Evolutionary conservation across 2,329 filamentous ascomycete genomes (phyloP), one percentile per base, ranked within the genome.

Genomic region (Arthroderma sp.): DNA sequence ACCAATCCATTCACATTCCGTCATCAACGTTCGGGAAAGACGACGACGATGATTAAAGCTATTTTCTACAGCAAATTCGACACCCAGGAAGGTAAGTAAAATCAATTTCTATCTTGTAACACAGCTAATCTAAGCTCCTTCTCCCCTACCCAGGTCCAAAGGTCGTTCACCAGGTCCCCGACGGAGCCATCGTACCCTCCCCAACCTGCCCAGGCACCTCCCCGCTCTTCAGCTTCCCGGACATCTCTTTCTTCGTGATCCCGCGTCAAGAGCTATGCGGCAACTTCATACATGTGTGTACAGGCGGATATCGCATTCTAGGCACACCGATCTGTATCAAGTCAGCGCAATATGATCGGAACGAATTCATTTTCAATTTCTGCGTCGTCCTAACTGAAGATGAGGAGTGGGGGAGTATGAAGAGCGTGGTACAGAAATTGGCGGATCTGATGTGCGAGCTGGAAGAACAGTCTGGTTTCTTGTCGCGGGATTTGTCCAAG

Each of bases 361-460:
- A 94, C 65, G 85, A 94, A 63, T 96, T 95, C 70, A 94, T 95
- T 59, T 98, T 96, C 76, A 96, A 96, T 64, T 94, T 96, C 59
- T 87, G 86, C 47, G 71, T 96, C 38, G 82, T 94, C 29, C 72
- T 94, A 41, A 76, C 83, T 42, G 75, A 79, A 46, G 69, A 74
- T 31, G 70, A 74, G 9, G 84, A 93, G 57, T 83, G 83, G 60
- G 76, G 77, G 40, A 82, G 81, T 31, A 94, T 86, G 61, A 85
- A 88, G 62, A 81, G 80, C 51, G 84, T 96, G 30, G 86, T 94
- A 44, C 73, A 83, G 52, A 85, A 94, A 55, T 72, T 96, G 42
- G 91, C 89, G 1, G 75, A 81, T 49, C 78, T 91, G 29, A 86
- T 96, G 69, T 79, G 83, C 50, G 85, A 85, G 55, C 76, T 96